Evolutionary conservation across 2,329 filamentous ascomycete genomes (phyloP).

Genomic region (Chaetomium strumarium): DNA sequence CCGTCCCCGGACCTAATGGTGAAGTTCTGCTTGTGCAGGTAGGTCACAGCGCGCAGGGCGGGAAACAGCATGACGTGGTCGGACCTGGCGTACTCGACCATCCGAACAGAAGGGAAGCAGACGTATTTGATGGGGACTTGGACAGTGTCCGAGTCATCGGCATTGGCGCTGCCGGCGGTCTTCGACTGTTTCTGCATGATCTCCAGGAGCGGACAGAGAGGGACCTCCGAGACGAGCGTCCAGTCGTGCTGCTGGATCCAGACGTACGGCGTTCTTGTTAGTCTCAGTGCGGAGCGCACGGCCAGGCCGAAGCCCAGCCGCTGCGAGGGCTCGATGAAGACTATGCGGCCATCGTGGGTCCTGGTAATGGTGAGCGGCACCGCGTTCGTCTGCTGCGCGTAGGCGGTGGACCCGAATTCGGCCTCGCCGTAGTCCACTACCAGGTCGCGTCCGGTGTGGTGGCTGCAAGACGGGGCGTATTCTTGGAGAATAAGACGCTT

Average conservation of each 20-base stretch:
- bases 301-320: conserved; percentile 49
- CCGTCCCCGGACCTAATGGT: conserved; percentile 3
- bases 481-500: conserved; percentile 35
- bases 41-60: conserved; percentile 37
- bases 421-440: conserved; percentile 31
- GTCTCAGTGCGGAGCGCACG: conserved; percentile 45
- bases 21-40: conserved; percentile 38
- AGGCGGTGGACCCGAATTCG: conserved; percentile 41
- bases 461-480: conserved; percentile 18
- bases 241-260: conserved; percentile 56
- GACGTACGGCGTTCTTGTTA: conserved; percentile 44
- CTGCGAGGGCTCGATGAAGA: conserved; percentile 42
- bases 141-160: background rate
- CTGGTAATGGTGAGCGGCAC: conserved; percentile 34
- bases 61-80: conserved; percentile 41
- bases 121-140: conserved; percentile 44
- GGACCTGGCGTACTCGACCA: conserved; percentile 45
- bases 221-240: conserved; percentile 41
- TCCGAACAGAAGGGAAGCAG: conserved; percentile 46
- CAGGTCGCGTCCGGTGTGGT: conserved; percentile 10
- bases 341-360: conserved; percentile 34
- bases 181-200: conserved; percentile 36
- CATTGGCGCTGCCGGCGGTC: conserved; percentile 10
- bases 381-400: conserved; percentile 30
- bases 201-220: conserved; percentile 38